A percentile compares a stretch with the other conserved stretches of the same genome.
phyloP scores from a whole-genome alignment of 768 basidiomycete species.

The Dioszegia aurantiaca region DNA sequence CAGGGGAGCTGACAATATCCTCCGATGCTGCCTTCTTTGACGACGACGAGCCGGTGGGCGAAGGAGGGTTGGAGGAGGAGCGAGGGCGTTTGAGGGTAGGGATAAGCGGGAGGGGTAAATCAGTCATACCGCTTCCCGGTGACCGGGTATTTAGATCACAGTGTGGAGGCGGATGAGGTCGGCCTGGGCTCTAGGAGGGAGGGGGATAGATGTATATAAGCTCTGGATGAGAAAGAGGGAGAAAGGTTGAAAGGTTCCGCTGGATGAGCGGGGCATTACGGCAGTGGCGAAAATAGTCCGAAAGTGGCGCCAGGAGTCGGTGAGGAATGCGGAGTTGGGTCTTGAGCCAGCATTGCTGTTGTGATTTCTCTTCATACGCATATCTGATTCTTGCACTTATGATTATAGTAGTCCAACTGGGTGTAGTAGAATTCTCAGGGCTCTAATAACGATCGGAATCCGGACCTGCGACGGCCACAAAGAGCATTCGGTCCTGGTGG shows the following conservation, averaged over 20 bases:
- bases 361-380: too few relatives aligned
- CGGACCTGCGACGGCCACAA: too few relatives aligned
- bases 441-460: too few relatives aligned
- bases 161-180: neutral
- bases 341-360: too few relatives aligned
- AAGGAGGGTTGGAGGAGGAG: slow-evolving; percentile 37
- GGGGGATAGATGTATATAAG: neutral
- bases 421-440: too few relatives aligned
- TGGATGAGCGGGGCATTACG: neutral
- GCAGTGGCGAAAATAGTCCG: too few relatives aligned
- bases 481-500: too few relatives aligned
- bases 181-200: neutral
- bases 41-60: slow-evolving; percentile 55
- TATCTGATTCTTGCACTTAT: too few relatives aligned
- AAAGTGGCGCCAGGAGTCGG: too few relatives aligned
- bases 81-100: slow-evolving; percentile 44
- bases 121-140: slow-evolving; percentile 11
- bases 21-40: slow-evolving; percentile 77
- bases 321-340: too few relatives aligned
- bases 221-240: neutral
- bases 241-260: neutral
- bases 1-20: slow-evolving; percentile 52
- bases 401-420: too few relatives aligned
- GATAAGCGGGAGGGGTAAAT: neutral
- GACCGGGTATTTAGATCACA: slow-evolving; percentile 11